Base-by-base conservation (phyloP, 768 basidiomycete genomes). In the Phanerodontia chrysosporium region DNA sequence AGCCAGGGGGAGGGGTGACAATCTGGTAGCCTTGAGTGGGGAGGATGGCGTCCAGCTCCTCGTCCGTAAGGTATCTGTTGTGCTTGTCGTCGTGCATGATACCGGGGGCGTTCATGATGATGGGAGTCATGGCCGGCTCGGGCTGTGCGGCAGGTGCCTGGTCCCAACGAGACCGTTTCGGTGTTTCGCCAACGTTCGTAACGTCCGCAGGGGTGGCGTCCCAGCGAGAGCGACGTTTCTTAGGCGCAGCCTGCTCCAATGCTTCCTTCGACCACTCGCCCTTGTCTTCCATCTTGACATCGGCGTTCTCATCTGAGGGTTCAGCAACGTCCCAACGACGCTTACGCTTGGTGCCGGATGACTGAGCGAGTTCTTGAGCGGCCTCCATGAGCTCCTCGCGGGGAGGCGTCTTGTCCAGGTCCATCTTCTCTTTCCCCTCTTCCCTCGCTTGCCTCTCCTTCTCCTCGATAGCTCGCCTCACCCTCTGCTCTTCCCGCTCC, bases 151-250 rank as follows among this genome's bases (percentile, higher is more conserved):
- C 77, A 6, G 97, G 95, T 18, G 93, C 91, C 74, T 97, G 94
- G 72, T 99, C 97, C 97, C 96, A 99, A 52, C 95, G 85, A 28
- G 95, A 98, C 51, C 89, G 87, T 71, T 95, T 95, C 28, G 91
- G 90, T 18, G 89, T 84, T 64, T 92, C 86, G 42, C 78, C 75
- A 8, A 77, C 70, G 36, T 75, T 71, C 32, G 69, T 63, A 66
- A 77, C 80, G 58, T 93, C 92, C 3, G 87, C 83, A 12, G 95
- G 94, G 0, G 94, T 85, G 54, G 94, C 93, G 72, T 98, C 96
- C 96, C 96, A 98, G 51, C 96, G 83, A 57, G 95, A 98, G 64
- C 93, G 86, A 60, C 92, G 88, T 75, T 96, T 96, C 75, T 92
- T 95, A 45, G 92, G 86, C 24, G 86, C 86, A 57, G 87, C 83